These are phyloP conservation scores for Bryoerythrophyllum caledonicum DNA, from an alignment of 225 moss, liverwort and hornwort genomes.

Conservation along the genomic window DNA sequence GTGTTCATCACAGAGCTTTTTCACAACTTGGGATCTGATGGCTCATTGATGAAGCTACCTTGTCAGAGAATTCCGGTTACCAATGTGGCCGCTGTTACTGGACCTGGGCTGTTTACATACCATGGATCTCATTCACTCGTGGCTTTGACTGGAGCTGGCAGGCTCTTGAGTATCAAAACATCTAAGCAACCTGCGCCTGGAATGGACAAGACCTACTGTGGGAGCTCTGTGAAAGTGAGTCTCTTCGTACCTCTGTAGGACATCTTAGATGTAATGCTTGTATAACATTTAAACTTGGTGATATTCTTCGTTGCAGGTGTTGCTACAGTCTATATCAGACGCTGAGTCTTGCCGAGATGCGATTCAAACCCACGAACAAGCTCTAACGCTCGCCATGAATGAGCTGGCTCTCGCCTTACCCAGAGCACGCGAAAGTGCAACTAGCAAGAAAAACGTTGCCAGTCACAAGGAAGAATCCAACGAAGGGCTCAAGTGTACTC, in stretches of 20 bases:
- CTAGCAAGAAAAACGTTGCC: too few species aligned
- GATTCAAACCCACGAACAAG: slow-evolving; percentile 56
- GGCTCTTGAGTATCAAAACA: slow-evolving; percentile 66
- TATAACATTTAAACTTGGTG: background rate
- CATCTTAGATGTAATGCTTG: background rate
- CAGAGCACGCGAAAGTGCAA: slow-evolving; percentile 43
- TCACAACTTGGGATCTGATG: slow-evolving; percentile 17
- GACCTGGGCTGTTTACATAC: slow-evolving; percentile 48
- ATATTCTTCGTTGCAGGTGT: slow-evolving; percentile 38
- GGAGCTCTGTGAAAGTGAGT: slow-evolving; percentile 59
- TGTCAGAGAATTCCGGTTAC: slow-evolving; percentile 42
- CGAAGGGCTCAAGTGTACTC: slow-evolving; percentile 34
- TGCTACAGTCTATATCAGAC: slow-evolving; percentile 60
- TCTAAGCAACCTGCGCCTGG: slow-evolving; percentile 40
- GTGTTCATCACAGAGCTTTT: slow-evolving; percentile 51
- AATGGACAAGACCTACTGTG: slow-evolving; percentile 24
- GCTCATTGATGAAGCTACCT: slow-evolving; percentile 28
- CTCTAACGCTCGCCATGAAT: slow-evolving; percentile 64
- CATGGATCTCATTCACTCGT: slow-evolving; percentile 66
- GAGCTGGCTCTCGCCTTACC: slow-evolving; percentile 68
- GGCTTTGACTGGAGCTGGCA: slow-evolving; percentile 60
- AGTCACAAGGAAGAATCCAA: slow-evolving; percentile 23
- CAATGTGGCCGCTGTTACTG: slow-evolving; percentile 58
- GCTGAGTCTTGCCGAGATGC: slow-evolving; percentile 49
- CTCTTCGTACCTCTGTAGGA: background rate